Evolutionary conservation across 2,329 filamentous ascomycete genomes (phyloP).

Genomic region (Cephalotrichum gorgonifer): DNA sequence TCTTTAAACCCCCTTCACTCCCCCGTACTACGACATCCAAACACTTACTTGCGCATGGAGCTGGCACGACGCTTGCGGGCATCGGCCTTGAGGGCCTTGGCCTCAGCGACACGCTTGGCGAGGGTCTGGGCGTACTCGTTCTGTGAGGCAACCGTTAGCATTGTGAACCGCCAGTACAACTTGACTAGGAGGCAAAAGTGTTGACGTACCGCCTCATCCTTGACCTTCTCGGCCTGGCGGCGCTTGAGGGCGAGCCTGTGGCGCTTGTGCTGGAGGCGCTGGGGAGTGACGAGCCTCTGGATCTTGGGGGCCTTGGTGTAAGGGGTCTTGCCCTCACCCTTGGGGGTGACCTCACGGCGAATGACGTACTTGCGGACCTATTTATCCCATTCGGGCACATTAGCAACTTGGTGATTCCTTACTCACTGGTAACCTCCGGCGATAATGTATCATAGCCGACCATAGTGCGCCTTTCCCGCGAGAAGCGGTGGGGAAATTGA

Average conservation of each 20-base stretch:
- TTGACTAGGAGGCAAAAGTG: background rate
- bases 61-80: slow-evolving; percentile 93
- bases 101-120: slow-evolving; percentile 93
- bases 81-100: slow-evolving; percentile 89
- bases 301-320: slow-evolving; percentile 99
- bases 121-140: slow-evolving; percentile 95
- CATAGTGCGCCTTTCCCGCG: too few relatives aligned
- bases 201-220: slow-evolving; percentile 90
- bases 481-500: background rate
- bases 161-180: background rate
- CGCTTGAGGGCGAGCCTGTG: slow-evolving; percentile 97
- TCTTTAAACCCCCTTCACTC: background rate
- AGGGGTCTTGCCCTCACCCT: slow-evolving; percentile 92
- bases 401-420: slow-evolving; percentile 17
- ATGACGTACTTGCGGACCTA: slow-evolving; percentile 99
- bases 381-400: slow-evolving; percentile 11
- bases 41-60: slow-evolving; percentile 79
- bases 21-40: slow-evolving; percentile 14
- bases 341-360: slow-evolving; percentile 92
- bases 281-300: slow-evolving; percentile 97
- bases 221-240: slow-evolving; percentile 90
- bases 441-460: slow-evolving; percentile 2
- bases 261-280: slow-evolving; percentile 99
- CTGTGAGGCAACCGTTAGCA: slow-evolving; percentile 38
- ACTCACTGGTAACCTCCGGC: background rate